Evolutionary conservation across 2,329 filamentous ascomycete genomes (phyloP).

Genomic region (Neurospora sp.): DNA sequence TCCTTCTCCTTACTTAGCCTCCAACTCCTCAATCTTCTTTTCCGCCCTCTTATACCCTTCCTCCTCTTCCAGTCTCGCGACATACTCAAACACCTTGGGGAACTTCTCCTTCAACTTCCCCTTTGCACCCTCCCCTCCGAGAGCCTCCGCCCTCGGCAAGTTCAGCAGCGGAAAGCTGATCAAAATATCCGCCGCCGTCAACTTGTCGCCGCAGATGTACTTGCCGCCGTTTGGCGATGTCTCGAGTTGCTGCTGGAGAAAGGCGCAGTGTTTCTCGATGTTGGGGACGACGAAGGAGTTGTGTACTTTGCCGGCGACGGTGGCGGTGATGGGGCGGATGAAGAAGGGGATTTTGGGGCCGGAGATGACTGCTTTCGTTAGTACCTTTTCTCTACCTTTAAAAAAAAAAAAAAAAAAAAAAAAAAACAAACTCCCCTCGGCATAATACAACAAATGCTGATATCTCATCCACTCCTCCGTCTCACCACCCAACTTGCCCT

Average conservation of each 20-base stretch:
- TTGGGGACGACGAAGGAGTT: slow-evolving; percentile 34
- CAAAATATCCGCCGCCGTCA: slow-evolving; percentile 42
- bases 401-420: too few species aligned
- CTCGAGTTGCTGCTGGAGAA: slow-evolving; percentile 37
- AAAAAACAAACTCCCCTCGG: slow-evolving; percentile 59
- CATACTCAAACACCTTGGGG: slow-evolving; percentile 34
- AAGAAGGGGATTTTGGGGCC: slow-evolving; percentile 38
- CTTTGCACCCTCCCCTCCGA: slow-evolving; percentile 21
- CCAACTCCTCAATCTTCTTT: slow-evolving; percentile 30
- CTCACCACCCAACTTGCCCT: slow-evolving; percentile 45
- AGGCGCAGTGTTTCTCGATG: slow-evolving; percentile 30
- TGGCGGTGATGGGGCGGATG: slow-evolving; percentile 38
- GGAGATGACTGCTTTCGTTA: slow-evolving; percentile 27
- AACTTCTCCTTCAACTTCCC: slow-evolving; percentile 9
- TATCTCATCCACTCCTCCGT: slow-evolving; percentile 47
- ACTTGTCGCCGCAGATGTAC: slow-evolving; percentile 36
- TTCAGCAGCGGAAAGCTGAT: slow-evolving; percentile 38
- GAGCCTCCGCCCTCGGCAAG: slow-evolving; percentile 24
- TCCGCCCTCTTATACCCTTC: slow-evolving; percentile 36
- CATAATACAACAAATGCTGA: slow-evolving; percentile 68
- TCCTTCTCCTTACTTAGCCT: neutral
- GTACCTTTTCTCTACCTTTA: neutral
- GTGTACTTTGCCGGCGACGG: slow-evolving; percentile 31
- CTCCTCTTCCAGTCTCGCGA: slow-evolving; percentile 31
- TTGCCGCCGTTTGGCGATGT: slow-evolving; percentile 25